Evolutionary conservation across 495 filamentous ascomycete species (phyloP), one percentile per base, ranked within the genome.

Genomic region (Articulospora tetracladia): DNA sequence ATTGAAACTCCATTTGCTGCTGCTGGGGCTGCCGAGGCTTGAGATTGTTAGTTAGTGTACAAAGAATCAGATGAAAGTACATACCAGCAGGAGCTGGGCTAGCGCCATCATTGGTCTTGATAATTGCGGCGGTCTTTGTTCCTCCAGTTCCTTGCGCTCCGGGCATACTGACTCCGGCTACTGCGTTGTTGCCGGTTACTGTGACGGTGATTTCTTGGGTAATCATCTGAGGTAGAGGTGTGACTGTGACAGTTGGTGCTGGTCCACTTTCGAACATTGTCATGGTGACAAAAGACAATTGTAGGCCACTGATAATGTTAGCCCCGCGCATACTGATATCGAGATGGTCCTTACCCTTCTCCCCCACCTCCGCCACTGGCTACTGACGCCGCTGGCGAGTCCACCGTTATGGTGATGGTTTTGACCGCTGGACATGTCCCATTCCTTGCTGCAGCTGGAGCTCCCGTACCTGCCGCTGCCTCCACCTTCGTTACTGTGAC

Each of bases 191-290:
- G 24, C 63, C 65, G 15, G 55, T 70, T 3, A 62, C 41, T 15
- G 67, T 69, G 30, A 64, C 47, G 1, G 60, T 61, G 24, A 62
- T 46, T 20, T 28, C 15, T 62, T 71, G 68, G 25, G 76, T 77
- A 19, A 76, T 59, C n/a, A 74, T 77, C 10, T 68, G 68, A 15
- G 72, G 71, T 20, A 74, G 63, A 1, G 72, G 74, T 2, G 75
- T 77, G 59, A 75, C 67, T 47, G 75, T 79, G 30, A 74, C 67
- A 12, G 75, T 76, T 10, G 69, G 66, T 26, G 66, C 63, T 22
- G 54, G 19, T 51, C 73, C 75, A 24, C 68, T 69, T 7, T 44
- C 68, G 56, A 69, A 72, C 26, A 73, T 63, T 17, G 72, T 76
- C n/a, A 64, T 71, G 22, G 73, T 76, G 12, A 75, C 24, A 59